Evolutionary conservation across 164 flowering plant genomes (phyloP).

Genomic region (Brasenia schreberi): DNA sequence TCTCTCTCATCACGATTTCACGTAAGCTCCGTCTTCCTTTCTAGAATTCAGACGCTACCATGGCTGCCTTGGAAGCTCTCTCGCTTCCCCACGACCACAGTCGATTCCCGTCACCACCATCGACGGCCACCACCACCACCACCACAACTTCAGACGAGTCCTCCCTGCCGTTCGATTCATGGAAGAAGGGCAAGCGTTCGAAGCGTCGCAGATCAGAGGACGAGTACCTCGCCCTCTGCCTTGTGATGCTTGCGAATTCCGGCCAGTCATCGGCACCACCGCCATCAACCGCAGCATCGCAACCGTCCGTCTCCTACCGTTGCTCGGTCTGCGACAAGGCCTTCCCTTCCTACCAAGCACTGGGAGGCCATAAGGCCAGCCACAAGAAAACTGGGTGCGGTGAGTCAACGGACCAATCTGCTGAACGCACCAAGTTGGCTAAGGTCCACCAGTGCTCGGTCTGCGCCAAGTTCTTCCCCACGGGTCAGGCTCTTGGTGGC

Average conservation of each 20-base stretch:
- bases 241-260: conserved; percentile 41
- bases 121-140: conserved; percentile 8
- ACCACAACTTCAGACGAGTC: not conserved
- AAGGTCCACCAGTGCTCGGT: conserved; percentile 3
- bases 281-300: conserved; percentile 1
- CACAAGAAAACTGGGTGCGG: conserved; percentile 36
- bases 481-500: conserved; percentile 10
- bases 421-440: not conserved
- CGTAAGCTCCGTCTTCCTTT: not conserved
- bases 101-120: conserved; percentile 5
- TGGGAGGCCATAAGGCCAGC: conserved; percentile 89
- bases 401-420: not conserved
- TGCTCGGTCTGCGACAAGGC: conserved; percentile 59
- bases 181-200: conserved; percentile 44
- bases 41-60: not conserved
- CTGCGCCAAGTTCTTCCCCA: not conserved
- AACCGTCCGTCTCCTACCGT: conserved; percentile 12
- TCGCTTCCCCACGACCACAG: conserved; percentile 22
- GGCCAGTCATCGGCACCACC: not conserved
- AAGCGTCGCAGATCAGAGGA: conserved; percentile 21
- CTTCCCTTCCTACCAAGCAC: conserved; percentile 69
- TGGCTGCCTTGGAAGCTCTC: conserved; percentile 34
- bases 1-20: no score
- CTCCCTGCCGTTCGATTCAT: conserved; percentile 13
- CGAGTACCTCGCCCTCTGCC: conserved; percentile 50